Base-by-base conservation (phyloP, 768 basidiomycete genomes). In the Leccinum fibrillosum region DNA sequence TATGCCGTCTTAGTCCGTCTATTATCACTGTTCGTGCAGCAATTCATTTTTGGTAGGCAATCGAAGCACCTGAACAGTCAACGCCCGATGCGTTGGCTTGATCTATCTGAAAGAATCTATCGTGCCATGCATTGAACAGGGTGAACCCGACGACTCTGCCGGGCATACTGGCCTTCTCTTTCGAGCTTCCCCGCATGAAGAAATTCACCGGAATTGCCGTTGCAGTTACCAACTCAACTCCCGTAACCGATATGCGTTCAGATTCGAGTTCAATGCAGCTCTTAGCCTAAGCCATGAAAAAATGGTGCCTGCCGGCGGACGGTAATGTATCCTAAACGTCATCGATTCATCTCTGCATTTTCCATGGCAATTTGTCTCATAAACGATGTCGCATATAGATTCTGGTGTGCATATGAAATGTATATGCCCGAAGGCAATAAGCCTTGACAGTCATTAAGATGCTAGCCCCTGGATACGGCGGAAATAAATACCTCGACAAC, bases 241-340 rank as follows among this genome's bases (percentile, higher is more conserved):
- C 80, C 82, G 80, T 78, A 25, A 68, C 76, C 37, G 77, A 79
- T 73, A 78, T 78, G 49, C 19, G 17, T 26, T 7, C 48, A 44
- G 26, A 13, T 21, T 50, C n/a, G 19, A 50, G 0, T 12, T 12
- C 2, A 17, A 17, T 23, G 17, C 32, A 34, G 12, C 32, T 34
- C 32, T 34, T 12, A 12, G 32, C 32, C 32, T 12, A 12, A 34
- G 32, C 63, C 30, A 76, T 82, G 75, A 74, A 5, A 77, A 47
- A 63, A 80, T 34, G 80, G 80, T 5, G 59, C 84, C 8, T 60
- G 28, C 28, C 9, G 28, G 28, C 28, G 83, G 56, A 73, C 69
- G 0, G 72, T 82, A 37, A 76, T 69, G 10, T 82, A 81, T 72
- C 81, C 78, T 17, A 7, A 6, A 79, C 44, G 13, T 21, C 52